Conservation (phyloP, 2,329 filamentous ascomycete genomes). For the Fusarium drepaniforme region DNA sequence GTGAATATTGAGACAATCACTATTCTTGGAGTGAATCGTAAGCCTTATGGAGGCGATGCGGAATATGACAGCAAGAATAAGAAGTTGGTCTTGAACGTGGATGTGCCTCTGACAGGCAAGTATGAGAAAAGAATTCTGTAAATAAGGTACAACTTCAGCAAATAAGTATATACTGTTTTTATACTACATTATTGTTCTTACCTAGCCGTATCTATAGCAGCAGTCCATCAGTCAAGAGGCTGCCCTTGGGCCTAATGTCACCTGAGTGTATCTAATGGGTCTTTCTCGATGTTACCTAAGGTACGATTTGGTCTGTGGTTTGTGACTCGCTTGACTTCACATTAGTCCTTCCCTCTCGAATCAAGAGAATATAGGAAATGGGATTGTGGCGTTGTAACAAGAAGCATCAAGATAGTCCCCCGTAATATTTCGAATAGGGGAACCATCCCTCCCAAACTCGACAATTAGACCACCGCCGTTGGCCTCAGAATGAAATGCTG, state of each 20-base stretch:
- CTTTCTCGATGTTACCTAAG: too few species aligned
- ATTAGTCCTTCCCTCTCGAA: too few species aligned
- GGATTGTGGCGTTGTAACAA: neutral
- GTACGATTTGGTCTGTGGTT: too few species aligned
- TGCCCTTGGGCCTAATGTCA: too few species aligned
- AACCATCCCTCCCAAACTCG: neutral
- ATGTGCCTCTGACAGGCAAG: slow-evolving; percentile 37
- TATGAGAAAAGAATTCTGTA: slow-evolving; percentile 8
- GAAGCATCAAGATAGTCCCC: neutral
- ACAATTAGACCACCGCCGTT: neutral
- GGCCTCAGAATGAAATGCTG: neutral
- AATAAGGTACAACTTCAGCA: neutral
- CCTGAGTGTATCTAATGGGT: too few species aligned
- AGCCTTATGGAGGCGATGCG: slow-evolving; percentile 26
- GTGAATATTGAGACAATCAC: slow-evolving; percentile 61
- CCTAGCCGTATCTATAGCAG: too few species aligned
- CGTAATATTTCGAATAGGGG: neutral
- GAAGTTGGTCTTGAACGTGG: slow-evolving; percentile 36
- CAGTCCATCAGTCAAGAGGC: too few species aligned
- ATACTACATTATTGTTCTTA: too few species aligned
- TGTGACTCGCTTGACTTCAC: too few species aligned
- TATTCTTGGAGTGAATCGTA: slow-evolving; percentile 54
- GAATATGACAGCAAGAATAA: slow-evolving; percentile 40
- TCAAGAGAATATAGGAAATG: neutral
- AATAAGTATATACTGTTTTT: too few species aligned